Evolutionary conservation across 768 basidiomycete genomes (phyloP).

Genomic region (Calocybe indica): DNA sequence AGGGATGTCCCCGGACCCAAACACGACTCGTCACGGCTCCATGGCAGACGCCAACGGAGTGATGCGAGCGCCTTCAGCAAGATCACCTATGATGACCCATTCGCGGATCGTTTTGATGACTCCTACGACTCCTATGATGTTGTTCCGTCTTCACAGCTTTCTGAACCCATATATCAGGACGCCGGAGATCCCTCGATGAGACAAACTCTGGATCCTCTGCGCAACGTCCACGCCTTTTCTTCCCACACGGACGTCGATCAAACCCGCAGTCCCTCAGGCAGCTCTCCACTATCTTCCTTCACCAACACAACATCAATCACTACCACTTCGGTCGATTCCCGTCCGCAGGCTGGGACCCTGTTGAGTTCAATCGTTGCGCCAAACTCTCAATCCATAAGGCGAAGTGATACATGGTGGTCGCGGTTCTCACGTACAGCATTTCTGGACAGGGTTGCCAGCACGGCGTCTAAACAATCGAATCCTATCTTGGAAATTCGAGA

Average conservation of each 20-base stretch:
- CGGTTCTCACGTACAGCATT: constrained; percentile 64
- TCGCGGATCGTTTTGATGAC: constrained; percentile 33
- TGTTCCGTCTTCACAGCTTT: constrained; percentile 17
- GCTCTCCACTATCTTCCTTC: constrained; percentile 5
- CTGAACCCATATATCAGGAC: constrained; percentile 21
- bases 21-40: constrained; percentile 16
- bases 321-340: constrained; percentile 20
- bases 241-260: constrained; percentile 20
- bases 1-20: constrained; percentile 26
- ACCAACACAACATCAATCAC: constrained; percentile 5
- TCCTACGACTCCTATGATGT: constrained; percentile 16
- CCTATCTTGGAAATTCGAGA: constrained; percentile 59
- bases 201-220: too few species aligned
- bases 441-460: constrained; percentile 50
- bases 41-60: constrained; percentile 26
- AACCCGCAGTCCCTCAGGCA: constrained; percentile 20
- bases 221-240: constrained; percentile 16
- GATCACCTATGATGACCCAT: constrained; percentile 43
- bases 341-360: constrained; percentile 19
- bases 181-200: background rate
- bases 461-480: constrained; percentile 23
- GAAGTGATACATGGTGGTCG: constrained; percentile 76
- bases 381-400: constrained; percentile 43
- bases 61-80: constrained; percentile 24
- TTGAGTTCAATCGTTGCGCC: constrained; percentile 36